These are phyloP conservation scores for Obelidium mucronatum DNA, from an alignment of 192 early-diverging fungal genomes.

Conservation along the genomic window DNA sequence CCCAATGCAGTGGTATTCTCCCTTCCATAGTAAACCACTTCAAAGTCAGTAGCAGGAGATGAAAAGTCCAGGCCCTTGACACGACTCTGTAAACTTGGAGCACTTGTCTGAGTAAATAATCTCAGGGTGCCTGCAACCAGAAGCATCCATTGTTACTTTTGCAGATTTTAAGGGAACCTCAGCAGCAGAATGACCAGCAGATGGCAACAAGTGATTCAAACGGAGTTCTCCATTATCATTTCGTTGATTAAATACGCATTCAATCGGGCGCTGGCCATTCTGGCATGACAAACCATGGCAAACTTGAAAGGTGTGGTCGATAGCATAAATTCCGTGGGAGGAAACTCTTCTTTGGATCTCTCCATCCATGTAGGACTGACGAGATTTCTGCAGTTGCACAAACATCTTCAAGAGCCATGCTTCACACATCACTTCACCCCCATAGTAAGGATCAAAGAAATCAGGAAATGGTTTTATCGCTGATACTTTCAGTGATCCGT, in stretches of 20 bases:
- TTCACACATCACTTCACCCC: background rate
- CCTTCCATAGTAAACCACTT: background rate
- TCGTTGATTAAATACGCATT: background rate
- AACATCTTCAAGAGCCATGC: constrained; percentile 1
- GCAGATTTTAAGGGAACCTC: background rate
- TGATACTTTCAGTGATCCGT: background rate
- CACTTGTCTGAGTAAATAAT: constrained; percentile 10
- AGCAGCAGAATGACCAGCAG: background rate
- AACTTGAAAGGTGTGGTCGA: background rate
- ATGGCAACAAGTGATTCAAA: background rate
- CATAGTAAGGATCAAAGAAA: constrained; percentile 11
- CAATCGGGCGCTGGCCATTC: background rate
- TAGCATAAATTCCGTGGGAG: background rate
- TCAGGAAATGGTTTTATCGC: background rate
- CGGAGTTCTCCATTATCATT: background rate
- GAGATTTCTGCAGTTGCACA: background rate
- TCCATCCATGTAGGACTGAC: background rate
- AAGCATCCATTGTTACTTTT: background rate
- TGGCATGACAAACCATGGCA: background rate
- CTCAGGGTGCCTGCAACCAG: background rate
- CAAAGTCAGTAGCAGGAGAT: background rate
- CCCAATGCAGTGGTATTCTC: background rate
- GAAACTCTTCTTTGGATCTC: background rate
- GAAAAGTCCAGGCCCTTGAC: background rate
- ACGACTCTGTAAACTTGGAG: background rate